Evolutionary conservation across 768 basidiomycete species (phyloP).

Genomic region (Tulasnella sp.): DNA sequence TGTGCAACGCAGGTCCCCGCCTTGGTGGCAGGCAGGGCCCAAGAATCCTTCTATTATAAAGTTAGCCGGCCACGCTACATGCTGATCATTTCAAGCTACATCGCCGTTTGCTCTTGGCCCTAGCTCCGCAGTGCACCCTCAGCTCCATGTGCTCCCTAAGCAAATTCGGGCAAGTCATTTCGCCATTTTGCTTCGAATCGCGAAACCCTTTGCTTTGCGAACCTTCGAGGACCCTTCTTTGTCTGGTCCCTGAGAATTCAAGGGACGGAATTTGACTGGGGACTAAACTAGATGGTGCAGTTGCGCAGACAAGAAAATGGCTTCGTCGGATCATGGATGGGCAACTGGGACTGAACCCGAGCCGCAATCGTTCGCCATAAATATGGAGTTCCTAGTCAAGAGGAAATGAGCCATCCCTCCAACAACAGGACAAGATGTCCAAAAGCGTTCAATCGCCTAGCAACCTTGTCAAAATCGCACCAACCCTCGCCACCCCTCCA

Average conservation of each 20-base stretch:
- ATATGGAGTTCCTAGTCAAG: too few species aligned
- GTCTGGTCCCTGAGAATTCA: too few species aligned
- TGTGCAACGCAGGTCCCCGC: neutral
- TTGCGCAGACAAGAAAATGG: too few species aligned
- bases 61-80: neutral
- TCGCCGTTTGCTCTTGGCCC: neutral
- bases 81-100: neutral
- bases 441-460: neutral
- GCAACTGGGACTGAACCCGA: too few species aligned
- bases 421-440: neutral
- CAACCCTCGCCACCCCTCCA: neutral
- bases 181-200: neutral
- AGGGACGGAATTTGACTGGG: too few species aligned
- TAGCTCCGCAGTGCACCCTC: neutral
- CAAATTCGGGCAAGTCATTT: neutral
- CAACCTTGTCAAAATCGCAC: neutral
- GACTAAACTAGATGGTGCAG: too few species aligned
- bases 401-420: neutral
- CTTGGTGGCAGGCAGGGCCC: neutral
- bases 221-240: too few species aligned
- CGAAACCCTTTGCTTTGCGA: too few species aligned
- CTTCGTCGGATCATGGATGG: too few species aligned
- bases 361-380: too few species aligned
- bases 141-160: too few species aligned
- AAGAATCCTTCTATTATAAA: neutral